phyloP scores from a whole-genome alignment of 2,329 filamentous ascomycete species.

The Coleophoma cylindrospora region DNA sequence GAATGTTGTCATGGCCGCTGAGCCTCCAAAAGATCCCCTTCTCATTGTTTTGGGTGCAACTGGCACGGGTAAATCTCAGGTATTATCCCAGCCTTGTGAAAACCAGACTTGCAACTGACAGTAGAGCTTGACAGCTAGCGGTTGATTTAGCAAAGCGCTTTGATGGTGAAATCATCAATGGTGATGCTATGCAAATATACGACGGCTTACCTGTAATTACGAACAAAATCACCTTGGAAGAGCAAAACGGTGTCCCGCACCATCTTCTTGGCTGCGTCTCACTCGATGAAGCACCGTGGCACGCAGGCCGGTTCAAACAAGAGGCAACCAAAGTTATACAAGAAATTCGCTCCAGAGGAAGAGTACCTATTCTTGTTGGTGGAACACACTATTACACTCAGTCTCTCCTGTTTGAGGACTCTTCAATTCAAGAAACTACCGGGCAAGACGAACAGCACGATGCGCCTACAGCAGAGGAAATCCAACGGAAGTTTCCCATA shows the following conservation, averaged over 20 bases:
- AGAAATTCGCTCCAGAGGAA: constrained; percentile 73
- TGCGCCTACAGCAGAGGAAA: constrained; percentile 6
- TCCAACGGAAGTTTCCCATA: constrained; percentile 55
- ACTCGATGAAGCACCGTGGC: constrained; percentile 76
- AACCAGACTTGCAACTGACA: too few species aligned
- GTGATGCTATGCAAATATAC: constrained; percentile 98
- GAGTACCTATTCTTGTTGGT: constrained; percentile 84
- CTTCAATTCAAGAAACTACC: constrained; percentile 42
- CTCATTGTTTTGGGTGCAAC: constrained; percentile 85
- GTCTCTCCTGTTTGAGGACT: constrained; percentile 75
- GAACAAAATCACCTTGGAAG: constrained; percentile 76
- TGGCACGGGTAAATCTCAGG: constrained; percentile 89
- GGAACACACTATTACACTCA: constrained; percentile 96
- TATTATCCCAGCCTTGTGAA: constrained; percentile 28
- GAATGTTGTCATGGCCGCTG: constrained; percentile 17
- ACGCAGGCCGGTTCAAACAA: constrained; percentile 69
- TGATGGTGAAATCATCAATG: constrained; percentile 93
- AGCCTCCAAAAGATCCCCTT: constrained; percentile 51
- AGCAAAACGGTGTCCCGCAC: constrained; percentile 77
- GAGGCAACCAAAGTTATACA: constrained; percentile 65
- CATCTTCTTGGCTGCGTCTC: constrained; percentile 80
- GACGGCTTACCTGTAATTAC: constrained; percentile 88
- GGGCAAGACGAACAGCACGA: constrained; percentile 11
- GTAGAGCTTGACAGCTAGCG: constrained; percentile 38
- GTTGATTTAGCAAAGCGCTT: constrained; percentile 79